Conservation (phyloP, 345 rosid genomes). For the Salix suchowensis region DNA sequence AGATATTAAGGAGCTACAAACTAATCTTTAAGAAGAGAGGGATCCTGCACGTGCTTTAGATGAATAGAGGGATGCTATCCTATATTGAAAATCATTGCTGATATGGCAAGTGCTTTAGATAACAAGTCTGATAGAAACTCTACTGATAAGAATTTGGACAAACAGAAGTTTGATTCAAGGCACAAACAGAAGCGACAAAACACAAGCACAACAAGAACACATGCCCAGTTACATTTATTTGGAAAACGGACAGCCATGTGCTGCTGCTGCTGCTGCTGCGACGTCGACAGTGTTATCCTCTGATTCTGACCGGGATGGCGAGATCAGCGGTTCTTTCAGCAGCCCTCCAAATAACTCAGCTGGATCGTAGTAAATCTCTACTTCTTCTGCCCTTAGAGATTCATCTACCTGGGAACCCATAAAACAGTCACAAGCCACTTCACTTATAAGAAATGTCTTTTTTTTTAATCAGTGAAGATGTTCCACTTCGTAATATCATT, state of each 20-base stretch:
- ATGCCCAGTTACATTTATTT: neutral
- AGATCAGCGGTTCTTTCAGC: constrained; percentile 27
- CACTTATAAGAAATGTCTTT: too few species aligned
- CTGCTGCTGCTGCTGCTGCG: neutral
- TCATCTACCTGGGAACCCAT: constrained; percentile 50
- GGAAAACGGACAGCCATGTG: constrained; percentile 22
- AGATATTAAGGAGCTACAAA: too few species aligned
- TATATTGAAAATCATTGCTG: too few species aligned
- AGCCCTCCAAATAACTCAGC: constrained; percentile 63
- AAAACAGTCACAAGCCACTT: neutral
- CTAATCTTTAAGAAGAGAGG: too few species aligned
- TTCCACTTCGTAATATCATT: neutral
- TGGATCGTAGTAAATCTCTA: constrained; percentile 63
- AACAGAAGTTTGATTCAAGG: neutral
- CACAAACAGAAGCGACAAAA: neutral
- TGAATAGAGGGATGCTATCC: too few species aligned
- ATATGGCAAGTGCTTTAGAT: too few species aligned
- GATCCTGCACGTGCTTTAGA: too few species aligned
- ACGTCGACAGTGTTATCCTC: neutral
- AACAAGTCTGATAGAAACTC: too few species aligned
- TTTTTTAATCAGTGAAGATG: neutral
- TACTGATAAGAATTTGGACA: too few species aligned
- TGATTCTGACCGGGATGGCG: neutral
- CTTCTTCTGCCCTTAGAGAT: constrained; percentile 55
- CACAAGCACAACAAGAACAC: neutral